Conservation (phyloP, 345 rosid species). For the Psidium friedrichsthalianum region DNA sequence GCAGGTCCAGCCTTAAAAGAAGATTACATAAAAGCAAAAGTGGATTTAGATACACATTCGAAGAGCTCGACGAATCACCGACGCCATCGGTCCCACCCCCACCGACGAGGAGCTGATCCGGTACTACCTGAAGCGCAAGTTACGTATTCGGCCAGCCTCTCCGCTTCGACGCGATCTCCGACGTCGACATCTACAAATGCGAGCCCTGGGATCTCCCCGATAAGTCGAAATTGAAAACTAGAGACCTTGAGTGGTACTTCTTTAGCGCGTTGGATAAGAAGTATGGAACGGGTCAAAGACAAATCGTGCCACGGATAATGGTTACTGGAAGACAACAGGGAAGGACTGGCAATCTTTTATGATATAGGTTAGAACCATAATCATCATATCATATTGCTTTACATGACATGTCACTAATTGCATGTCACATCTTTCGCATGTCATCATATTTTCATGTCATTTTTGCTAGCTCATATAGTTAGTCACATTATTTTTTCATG, state of each 20-base stretch:
- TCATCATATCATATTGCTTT: too few relatives aligned
- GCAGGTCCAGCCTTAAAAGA: too few relatives aligned
- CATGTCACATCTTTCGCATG: too few relatives aligned
- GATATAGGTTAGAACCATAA: too few relatives aligned
- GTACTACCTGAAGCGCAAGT: conserved; percentile 83
- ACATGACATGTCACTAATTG: too few relatives aligned
- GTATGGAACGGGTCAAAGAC: conserved; percentile 77
- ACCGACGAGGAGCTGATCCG: conserved; percentile 92
- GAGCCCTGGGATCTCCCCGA: conserved; percentile 98
- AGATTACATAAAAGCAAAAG: too few relatives aligned
- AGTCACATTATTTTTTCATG: too few relatives aligned
- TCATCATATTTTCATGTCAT: too few relatives aligned
- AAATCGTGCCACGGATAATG: conserved; percentile 85
- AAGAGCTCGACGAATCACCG: too few relatives aligned
- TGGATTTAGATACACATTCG: too few relatives aligned
- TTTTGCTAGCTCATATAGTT: too few relatives aligned
- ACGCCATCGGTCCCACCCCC: conserved; percentile 64
- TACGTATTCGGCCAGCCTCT: conserved; percentile 58
- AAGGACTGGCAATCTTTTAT: conserved; percentile 57
- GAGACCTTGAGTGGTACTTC: conserved; percentile 97
- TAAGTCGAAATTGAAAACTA: conserved; percentile 66
- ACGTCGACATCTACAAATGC: conserved; percentile 57
- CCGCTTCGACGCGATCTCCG: conserved; percentile 64
- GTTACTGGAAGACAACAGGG: conserved; percentile 97
- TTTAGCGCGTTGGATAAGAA: conserved; percentile 74